phyloP scores from a whole-genome alignment of 257 asterid genomes.

The Nicotiana obtusifolia region DNA sequence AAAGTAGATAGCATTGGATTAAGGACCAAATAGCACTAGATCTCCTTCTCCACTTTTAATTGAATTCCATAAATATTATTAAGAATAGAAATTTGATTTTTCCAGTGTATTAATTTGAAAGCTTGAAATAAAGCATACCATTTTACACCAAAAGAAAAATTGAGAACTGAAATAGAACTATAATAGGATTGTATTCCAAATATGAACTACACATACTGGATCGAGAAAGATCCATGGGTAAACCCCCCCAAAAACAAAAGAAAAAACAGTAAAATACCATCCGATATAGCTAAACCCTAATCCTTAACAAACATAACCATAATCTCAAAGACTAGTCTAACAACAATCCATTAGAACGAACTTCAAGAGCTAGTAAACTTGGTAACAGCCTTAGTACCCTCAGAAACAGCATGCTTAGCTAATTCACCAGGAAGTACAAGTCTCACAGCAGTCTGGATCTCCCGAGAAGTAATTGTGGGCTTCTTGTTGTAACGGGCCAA shows the following conservation, averaged over 20 bases:
- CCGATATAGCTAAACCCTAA: background rate
- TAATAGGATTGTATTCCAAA: background rate
- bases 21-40: background rate
- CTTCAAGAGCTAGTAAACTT: constrained; percentile 54
- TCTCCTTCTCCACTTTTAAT: background rate
- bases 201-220: background rate
- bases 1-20: background rate
- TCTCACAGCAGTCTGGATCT: constrained; percentile 48
- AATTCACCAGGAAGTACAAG: constrained; percentile 60
- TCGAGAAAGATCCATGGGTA: background rate
- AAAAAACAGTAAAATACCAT: background rate
- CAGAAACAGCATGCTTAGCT: constrained; percentile 70
- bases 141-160: background rate
- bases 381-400: constrained; percentile 63
- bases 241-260: background rate
- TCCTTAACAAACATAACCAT: background rate
- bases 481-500: constrained; percentile 59
- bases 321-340: background rate
- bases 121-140: background rate
- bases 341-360: background rate
- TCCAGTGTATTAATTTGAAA: background rate
- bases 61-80: no score
- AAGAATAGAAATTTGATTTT: no score
- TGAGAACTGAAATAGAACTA: background rate
- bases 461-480: constrained; percentile 60